Evolutionary conservation across 208 protist species (phyloP).

Genomic region (Trypanosoma grayi): DNA sequence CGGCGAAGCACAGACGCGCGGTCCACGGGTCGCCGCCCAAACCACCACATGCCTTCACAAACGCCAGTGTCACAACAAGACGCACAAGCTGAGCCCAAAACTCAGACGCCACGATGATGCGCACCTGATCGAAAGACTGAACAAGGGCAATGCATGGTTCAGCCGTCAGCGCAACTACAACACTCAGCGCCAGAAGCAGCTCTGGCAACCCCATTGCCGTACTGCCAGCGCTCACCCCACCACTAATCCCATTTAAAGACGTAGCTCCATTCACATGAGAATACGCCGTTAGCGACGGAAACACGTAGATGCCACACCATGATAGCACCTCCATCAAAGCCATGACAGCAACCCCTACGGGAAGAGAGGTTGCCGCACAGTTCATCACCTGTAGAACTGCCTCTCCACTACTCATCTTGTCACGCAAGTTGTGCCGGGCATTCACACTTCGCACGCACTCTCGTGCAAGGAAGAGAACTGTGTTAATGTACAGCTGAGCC

Average conservation of each 20-base stretch:
- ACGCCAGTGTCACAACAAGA: slow-evolving; percentile 37
- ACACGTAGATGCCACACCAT: slow-evolving; percentile 13
- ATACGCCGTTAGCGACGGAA: slow-evolving; percentile 24
- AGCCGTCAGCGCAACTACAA: slow-evolving; percentile 36
- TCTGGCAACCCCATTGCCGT: slow-evolving; percentile 45
- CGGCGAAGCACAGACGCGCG: slow-evolving; percentile 53
- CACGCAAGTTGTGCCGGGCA: slow-evolving; percentile 32
- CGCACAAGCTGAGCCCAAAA: slow-evolving; percentile 51
- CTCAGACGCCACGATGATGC: slow-evolving; percentile 65
- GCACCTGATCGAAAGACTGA: slow-evolving; percentile 62
- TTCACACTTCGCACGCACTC: slow-evolving; percentile 73
- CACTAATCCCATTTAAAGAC: neutral
- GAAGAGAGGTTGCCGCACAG: slow-evolving; percentile 41
- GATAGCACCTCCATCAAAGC: slow-evolving; percentile 27
- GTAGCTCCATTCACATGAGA: neutral
- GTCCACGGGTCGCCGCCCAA: slow-evolving; percentile 26
- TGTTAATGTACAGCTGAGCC: slow-evolving; percentile 80
- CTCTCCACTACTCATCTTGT: slow-evolving; percentile 3
- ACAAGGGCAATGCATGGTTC: slow-evolving; percentile 73
- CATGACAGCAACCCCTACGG: slow-evolving; percentile 33
- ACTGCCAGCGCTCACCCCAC: no score
- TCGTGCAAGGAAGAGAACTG: slow-evolving; percentile 66
- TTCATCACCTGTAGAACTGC: slow-evolving; percentile 32
- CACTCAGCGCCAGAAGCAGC: slow-evolving; percentile 41
- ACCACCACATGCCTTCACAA: slow-evolving; percentile 24